phyloP scores from a whole-genome alignment of 2,329 filamentous ascomycete species.

The Pseudogymnoascus sp. region DNA sequence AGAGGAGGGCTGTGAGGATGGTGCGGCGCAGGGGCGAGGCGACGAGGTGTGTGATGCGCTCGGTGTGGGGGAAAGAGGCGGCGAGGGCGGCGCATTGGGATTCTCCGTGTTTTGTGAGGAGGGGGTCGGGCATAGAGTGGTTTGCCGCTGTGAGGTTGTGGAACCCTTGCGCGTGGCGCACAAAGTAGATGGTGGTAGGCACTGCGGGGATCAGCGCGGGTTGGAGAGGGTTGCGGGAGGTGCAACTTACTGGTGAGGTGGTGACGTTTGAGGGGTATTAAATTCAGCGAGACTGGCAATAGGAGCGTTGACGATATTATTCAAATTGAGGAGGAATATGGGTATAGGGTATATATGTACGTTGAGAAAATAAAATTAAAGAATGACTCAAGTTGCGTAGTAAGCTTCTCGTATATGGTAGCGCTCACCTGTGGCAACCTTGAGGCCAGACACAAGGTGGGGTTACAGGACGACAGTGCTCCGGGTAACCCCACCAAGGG shows the following conservation, averaged over 20 bases:
- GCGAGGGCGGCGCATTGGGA: constrained; percentile 62
- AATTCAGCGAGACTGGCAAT: neutral
- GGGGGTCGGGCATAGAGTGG: constrained; percentile 66
- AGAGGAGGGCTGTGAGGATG: constrained; percentile 64
- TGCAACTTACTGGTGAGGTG: neutral
- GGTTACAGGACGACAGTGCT: constrained; percentile 5
- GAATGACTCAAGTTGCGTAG: constrained; percentile 3
- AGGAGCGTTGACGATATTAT: neutral
- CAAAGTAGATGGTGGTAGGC: constrained; percentile 47
- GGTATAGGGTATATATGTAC: neutral
- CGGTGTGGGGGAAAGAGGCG: constrained; percentile 54
- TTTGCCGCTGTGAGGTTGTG: constrained; percentile 70
- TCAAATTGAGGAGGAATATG: neutral
- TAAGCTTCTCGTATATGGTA: neutral
- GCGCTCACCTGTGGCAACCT: neutral
- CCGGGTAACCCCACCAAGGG: neutral
- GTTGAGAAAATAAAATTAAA: neutral
- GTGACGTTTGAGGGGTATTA: neutral
- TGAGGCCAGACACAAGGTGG: constrained; percentile 1
- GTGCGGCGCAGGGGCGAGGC: constrained; percentile 76
- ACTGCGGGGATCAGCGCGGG: neutral
- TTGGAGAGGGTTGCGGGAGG: neutral
- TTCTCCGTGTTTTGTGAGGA: constrained; percentile 66
- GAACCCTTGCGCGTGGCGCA: constrained; percentile 68
- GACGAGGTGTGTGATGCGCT: constrained; percentile 58